phyloP scores from a whole-genome alignment of 345 rosid species.

The Angophora floribunda region DNA sequence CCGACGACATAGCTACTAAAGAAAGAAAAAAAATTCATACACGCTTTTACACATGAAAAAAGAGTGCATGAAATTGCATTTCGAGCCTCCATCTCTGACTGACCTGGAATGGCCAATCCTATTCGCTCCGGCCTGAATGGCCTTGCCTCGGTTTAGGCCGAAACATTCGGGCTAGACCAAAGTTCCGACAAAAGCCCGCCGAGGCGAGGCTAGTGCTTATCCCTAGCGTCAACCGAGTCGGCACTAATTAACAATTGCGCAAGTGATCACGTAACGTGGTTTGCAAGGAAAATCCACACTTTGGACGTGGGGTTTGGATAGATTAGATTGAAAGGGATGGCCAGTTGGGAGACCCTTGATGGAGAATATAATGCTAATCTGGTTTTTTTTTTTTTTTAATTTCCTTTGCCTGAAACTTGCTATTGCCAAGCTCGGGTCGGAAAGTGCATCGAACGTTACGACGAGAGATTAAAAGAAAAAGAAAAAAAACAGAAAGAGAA shows the following conservation, averaged over 20 bases:
- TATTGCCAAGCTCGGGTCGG: background rate
- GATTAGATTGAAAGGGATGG: background rate
- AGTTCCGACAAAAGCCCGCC: background rate
- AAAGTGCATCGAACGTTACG: background rate
- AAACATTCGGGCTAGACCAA: background rate
- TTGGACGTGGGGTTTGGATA: background rate
- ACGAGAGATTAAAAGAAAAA: background rate
- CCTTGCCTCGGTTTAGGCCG: background rate
- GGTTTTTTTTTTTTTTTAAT: background rate
- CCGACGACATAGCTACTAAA: background rate
- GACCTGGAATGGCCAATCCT: background rate
- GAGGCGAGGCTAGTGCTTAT: background rate
- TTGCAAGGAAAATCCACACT: background rate
- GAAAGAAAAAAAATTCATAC: background rate
- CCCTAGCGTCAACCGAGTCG: background rate
- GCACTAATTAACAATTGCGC: too few species aligned
- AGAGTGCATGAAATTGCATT: background rate
- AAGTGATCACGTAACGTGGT: background rate
- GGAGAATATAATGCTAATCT: background rate
- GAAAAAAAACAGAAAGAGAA: background rate
- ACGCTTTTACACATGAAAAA: background rate
- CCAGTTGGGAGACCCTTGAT: background rate
- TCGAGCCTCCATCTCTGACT: background rate
- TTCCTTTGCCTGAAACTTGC: background rate
- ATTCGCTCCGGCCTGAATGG: background rate